A percentile compares a stretch with the other conserved stretches of the same genome.
phyloP scores from a whole-genome alignment of 2,329 filamentous ascomycete genomes.

The Hirsutella rhossiliensis region DNA sequence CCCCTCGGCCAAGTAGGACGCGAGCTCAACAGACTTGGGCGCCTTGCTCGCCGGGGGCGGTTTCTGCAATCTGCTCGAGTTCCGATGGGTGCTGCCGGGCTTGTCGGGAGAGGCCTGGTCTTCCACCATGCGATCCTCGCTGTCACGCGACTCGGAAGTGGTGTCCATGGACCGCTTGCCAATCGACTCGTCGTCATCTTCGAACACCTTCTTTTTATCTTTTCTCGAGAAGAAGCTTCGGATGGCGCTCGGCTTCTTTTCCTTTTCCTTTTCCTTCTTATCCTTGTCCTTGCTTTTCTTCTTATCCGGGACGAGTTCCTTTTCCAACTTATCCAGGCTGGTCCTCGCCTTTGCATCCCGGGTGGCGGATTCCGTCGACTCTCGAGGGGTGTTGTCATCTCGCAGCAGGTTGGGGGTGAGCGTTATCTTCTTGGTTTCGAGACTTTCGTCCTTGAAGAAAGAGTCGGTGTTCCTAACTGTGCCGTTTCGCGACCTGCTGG shows the following conservation, averaged over 20 bases:
- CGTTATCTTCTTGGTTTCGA: constrained; percentile 94
- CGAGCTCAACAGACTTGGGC: constrained; percentile 25
- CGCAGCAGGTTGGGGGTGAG: constrained; percentile 85
- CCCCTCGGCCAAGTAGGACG: constrained; percentile 29
- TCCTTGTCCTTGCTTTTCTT: constrained; percentile 69
- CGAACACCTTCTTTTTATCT: constrained; percentile 43
- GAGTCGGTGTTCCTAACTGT: constrained; percentile 87
- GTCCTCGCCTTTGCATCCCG: constrained; percentile 42
- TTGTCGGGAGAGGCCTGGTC: constrained; percentile 35
- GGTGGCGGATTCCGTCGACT: constrained; percentile 33
- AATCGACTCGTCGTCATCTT: constrained; percentile 47
- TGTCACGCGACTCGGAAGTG: constrained; percentile 28
- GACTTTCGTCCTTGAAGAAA: constrained; percentile 92
- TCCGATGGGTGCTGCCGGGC: constrained; percentile 33
- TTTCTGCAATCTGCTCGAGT: constrained; percentile 61
- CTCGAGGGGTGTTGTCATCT: constrained; percentile 54
- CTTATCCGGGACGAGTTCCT: constrained; percentile 46
- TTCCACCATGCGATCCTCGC: constrained; percentile 29
- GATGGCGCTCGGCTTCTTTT: constrained; percentile 44
- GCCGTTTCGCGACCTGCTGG: constrained; percentile 65
- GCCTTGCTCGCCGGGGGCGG: constrained; percentile 34
- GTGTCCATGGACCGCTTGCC: constrained; percentile 53
- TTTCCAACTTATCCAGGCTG: constrained; percentile 61
- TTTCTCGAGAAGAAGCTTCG: constrained; percentile 52
- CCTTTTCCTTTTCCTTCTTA: constrained; percentile 62